Base-by-base conservation (phyloP, 1,139 yeast species). In the Debaryomyces coudertii region DNA sequence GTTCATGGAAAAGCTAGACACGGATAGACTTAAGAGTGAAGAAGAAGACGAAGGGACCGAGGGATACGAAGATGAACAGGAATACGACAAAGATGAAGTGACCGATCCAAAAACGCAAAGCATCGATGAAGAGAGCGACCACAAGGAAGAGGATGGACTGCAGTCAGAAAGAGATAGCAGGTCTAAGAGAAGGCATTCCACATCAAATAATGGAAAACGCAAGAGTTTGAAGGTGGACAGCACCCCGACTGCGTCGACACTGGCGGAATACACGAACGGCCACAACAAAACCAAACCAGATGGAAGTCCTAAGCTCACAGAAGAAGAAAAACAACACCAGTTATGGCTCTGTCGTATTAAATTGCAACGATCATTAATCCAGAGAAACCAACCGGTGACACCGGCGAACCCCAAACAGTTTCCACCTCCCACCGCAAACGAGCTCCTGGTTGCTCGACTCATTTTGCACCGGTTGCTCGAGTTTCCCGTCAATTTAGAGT, bases 401-500 rank as follows among this genome's bases (percentile, higher is more conserved):
- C 76, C 76, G 3, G 58, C 63, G 22, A 72, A 70, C 46, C 63
- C 70, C 14, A 60, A 52, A 40, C 56, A 55, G 29, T 65, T 63
- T 47, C 68, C 69, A 16, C 74, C 73, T 9, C 77, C 77, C 3
- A 65, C 83, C 3, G 76, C 78, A 3, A 80, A 79, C 41, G 88
- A 83, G 58, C 70, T 83, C 51, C 73, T 72, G 55, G 70, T 79
- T 12, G 79, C 84, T 3, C 56, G 84, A 38, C 69, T 75, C 44
- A 78, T 80, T 38, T 64, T 84, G 48, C 76, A 77, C 54, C 75
- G 82, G 58, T 76, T 68, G 55, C 78, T 58, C 56, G 76, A 71
- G 25, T 76, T 77, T 49, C 73, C 79, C 1, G 81, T 85, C 18
- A 81, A 77, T 39, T 77, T 80, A 42, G 82, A 79, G n/a, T 63